A percentile compares a stretch with the other conserved stretches of the same genome.
Conservation (phyloP, 257 asterid genomes). For the Nicotiana tabacum region DNA sequence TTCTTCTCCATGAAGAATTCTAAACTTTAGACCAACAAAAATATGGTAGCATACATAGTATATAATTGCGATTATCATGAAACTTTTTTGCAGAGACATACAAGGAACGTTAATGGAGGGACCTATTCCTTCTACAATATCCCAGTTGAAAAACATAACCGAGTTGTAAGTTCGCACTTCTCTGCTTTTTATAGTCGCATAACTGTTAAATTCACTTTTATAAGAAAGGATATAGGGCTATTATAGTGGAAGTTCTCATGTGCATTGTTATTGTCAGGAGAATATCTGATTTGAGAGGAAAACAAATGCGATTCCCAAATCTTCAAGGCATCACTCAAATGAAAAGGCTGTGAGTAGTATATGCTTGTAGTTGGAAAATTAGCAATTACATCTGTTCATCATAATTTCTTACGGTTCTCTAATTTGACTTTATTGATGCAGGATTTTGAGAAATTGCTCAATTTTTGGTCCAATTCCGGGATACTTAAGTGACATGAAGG, state of each 20-base stretch:
- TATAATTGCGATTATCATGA: background rate
- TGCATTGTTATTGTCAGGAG: conserved; percentile 47
- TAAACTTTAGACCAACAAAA: background rate
- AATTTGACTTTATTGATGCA: conserved; percentile 34
- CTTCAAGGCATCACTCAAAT: conserved; percentile 30
- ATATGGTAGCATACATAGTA: background rate
- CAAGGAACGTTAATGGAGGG: conserved; percentile 81
- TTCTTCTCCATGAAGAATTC: background rate
- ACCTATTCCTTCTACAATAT: conserved; percentile 58
- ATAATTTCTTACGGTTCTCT: conserved; percentile 9
- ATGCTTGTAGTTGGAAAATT: background rate
- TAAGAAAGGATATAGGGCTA: background rate
- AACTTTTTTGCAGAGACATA: conserved; percentile 51
- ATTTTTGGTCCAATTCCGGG: conserved; percentile 58
- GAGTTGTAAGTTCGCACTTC: conserved; percentile 43
- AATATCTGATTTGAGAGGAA: conserved; percentile 55
- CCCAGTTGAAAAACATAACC: conserved; percentile 40
- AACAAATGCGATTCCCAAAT: conserved; percentile 49
- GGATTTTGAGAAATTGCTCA: conserved; percentile 74
- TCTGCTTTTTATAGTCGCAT: background rate
- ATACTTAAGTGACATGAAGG: conserved; percentile 25
- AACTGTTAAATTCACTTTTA: background rate
- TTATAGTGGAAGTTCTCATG: background rate
- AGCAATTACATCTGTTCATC: background rate
- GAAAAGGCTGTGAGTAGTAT: conserved; percentile 43